These are phyloP conservation scores for Camellia oleifera DNA, from an alignment of 179 eudicot species.

Conservation along the genomic window DNA sequence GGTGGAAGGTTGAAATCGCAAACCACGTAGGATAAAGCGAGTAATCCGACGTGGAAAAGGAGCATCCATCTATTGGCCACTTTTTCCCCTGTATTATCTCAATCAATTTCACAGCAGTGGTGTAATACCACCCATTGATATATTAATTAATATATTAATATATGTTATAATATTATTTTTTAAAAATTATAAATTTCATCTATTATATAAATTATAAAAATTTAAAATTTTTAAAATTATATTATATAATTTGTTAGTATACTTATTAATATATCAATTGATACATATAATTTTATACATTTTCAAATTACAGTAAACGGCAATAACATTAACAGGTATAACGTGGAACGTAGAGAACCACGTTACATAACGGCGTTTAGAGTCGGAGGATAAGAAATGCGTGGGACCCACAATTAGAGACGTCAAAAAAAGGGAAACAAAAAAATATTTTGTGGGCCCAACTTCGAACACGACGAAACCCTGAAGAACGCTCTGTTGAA, in stretches of 20 bases:
- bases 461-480: not conserved
- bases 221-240: too few species aligned
- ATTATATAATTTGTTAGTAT: too few species aligned
- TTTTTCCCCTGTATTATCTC: constrained; percentile 8
- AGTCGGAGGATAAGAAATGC: too few species aligned
- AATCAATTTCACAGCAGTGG: not conserved
- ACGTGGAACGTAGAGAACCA: not conserved
- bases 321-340: not conserved
- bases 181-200: too few species aligned
- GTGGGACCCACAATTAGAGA: not conserved
- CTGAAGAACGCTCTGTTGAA: not conserved
- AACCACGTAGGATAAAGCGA: constrained; percentile 8
- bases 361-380: constrained; percentile 1
- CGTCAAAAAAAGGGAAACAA: not conserved
- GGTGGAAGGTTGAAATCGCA: not conserved
- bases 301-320: too few species aligned
- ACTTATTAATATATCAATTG: too few species aligned
- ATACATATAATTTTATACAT: too few species aligned
- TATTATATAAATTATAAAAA: too few species aligned
- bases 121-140: too few species aligned
- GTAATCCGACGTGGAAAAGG: constrained; percentile 9
- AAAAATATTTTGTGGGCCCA: not conserved
- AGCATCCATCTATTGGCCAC: constrained; percentile 9
- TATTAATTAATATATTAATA: too few species aligned
- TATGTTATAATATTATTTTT: too few species aligned